Evolutionary conservation across 176 grass and related monocot genomes (phyloP).

Genomic region (Secale cereale): DNA sequence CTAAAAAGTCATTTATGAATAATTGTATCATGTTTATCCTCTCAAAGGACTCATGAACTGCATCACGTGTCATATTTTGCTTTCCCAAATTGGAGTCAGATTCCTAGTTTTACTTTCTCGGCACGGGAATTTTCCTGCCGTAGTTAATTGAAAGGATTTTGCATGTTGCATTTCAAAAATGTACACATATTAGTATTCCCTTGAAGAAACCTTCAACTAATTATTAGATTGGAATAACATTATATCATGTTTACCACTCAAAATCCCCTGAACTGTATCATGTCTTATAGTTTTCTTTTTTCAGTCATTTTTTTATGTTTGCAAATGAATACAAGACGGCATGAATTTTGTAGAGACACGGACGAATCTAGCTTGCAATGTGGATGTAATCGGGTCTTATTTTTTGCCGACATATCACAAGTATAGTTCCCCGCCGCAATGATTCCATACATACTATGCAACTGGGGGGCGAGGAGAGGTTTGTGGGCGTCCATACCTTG

Average conservation of each 20-base stretch:
- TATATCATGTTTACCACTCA: neutral
- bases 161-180: neutral
- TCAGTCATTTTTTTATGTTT: neutral
- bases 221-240: neutral
- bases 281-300: neutral
- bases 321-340: neutral
- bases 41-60: neutral
- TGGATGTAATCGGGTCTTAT: neutral
- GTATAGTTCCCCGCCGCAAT: neutral
- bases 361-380: neutral
- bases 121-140: too few species aligned
- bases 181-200: neutral
- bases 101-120: neutral
- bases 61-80: neutral
- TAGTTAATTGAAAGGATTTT: neutral
- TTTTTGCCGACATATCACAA: neutral
- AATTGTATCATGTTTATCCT: neutral
- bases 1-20: too few species aligned
- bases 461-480: too few species aligned
- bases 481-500: too few species aligned
- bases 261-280: neutral
- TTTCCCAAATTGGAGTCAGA: neutral
- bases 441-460: neutral
- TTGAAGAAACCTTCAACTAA: neutral
- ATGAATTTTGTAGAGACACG: neutral